Percentiles rank a stretch among this genome's conserved stretches.
Conservation (phyloP, 371 early-diverging fungal species). For the Gilbertella persicaria region DNA sequence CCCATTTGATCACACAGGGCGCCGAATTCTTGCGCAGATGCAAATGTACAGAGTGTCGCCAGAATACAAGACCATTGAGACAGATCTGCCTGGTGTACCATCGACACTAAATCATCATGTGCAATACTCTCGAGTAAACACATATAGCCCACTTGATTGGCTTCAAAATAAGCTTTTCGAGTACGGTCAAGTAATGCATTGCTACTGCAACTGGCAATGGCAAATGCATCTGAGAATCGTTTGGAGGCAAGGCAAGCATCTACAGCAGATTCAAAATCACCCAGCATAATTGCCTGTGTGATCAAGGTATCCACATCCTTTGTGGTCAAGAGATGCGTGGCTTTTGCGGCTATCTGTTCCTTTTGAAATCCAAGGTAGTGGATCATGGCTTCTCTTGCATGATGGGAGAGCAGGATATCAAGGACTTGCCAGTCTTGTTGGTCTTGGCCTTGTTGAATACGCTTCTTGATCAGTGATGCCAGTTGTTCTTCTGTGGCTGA, state of each 20-base stretch:
- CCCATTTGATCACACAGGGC: no score
- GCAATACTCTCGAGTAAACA: no score
- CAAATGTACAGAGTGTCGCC: no score
- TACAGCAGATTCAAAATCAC: slow-evolving; percentile 92
- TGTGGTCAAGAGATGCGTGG: slow-evolving; percentile 15
- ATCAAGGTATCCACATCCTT: slow-evolving; percentile 65
- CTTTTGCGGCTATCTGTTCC: slow-evolving; percentile 44
- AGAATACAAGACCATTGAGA: no score
- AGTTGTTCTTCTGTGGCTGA: slow-evolving; percentile 57
- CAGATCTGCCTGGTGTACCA: no score
- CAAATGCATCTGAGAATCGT: slow-evolving; percentile 88
- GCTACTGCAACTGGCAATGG: slow-evolving; percentile 89
- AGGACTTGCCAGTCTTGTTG: slow-evolving; percentile 86
- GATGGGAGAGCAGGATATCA: slow-evolving; percentile 75
- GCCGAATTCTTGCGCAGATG: no score
- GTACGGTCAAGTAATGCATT: slow-evolving; percentile 81
- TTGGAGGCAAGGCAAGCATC: slow-evolving; percentile 79
- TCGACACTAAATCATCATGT: no score
- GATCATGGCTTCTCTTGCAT: slow-evolving; percentile 82
- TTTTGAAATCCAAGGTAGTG: slow-evolving; percentile 86
- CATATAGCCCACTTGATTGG: no score
- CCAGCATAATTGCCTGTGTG: slow-evolving; percentile 81
- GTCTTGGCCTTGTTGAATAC: slow-evolving; percentile 48
- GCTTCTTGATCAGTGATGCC: slow-evolving; percentile 61
- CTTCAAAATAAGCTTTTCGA: slow-evolving; percentile 84